Evolutionary conservation across 805 yeast species (phyloP).

Genomic region (Candida piceae): DNA sequence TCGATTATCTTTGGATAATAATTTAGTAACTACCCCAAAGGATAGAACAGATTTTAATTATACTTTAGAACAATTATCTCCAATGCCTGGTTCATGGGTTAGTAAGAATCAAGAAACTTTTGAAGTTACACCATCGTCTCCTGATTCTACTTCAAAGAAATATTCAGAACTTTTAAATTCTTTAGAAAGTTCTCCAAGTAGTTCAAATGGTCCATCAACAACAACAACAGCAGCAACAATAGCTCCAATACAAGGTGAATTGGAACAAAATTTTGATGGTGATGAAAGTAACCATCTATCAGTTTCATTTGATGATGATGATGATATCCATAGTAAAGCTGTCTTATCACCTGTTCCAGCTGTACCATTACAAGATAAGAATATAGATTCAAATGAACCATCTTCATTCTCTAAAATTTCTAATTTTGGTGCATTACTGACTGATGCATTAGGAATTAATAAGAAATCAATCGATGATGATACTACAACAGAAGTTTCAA

Average conservation of each 20-base stretch:
- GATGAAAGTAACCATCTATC: slow-evolving; percentile 1
- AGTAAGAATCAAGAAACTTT: slow-evolving; percentile 11
- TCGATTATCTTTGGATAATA: too few relatives aligned
- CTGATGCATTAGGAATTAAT: slow-evolving; percentile 12
- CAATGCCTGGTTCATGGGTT: slow-evolving; percentile 29
- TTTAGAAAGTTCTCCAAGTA: slow-evolving; percentile 17
- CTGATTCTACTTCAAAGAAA: background rate
- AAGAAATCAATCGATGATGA: background rate
- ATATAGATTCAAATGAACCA: too few relatives aligned
- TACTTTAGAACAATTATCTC: slow-evolving; percentile 21
- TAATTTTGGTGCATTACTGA: slow-evolving; percentile 7
- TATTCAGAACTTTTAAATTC: slow-evolving; percentile 9
- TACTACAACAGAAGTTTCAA: slow-evolving; percentile 1
- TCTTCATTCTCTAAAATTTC: slow-evolving; percentile 5
- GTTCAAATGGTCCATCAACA: too few relatives aligned
- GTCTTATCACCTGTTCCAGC: slow-evolving; percentile 2
- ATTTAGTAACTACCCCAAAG: too few relatives aligned
- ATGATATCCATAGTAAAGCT: background rate
- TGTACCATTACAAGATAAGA: too few relatives aligned
- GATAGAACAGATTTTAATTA: slow-evolving; percentile 23
- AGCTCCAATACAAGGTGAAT: slow-evolving; percentile 16
- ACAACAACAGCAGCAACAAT: too few relatives aligned
- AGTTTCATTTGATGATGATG: background rate
- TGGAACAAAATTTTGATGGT: slow-evolving; percentile 4
- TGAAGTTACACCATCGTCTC: slow-evolving; percentile 5